These are phyloP conservation scores for Vigna nakashimae DNA, from an alignment of 306 rosid species.

Conservation along the genomic window DNA sequence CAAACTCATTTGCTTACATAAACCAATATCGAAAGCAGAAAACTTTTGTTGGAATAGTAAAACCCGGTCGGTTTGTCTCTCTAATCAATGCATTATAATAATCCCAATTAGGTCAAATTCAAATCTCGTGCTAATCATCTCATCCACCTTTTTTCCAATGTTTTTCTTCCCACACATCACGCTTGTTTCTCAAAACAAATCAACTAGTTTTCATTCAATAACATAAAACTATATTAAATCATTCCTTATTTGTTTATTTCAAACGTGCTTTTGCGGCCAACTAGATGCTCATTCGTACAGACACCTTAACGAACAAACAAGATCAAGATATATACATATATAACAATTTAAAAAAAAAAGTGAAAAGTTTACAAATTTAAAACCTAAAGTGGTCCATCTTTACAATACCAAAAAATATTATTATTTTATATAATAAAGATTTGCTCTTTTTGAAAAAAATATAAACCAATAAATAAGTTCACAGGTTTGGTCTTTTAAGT, in stretches of 20 bases:
- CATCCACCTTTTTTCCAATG: constrained; percentile 16
- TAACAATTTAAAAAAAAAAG: neutral
- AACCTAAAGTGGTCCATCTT: neutral
- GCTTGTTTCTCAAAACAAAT: constrained; percentile 19
- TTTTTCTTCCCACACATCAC: constrained; percentile 34
- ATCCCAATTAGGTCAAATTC: constrained; percentile 56
- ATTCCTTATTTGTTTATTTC: neutral
- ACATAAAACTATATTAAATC: neutral
- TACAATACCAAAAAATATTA: neutral
- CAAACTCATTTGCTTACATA: constrained; percentile 32
- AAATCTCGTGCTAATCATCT: constrained; percentile 52
- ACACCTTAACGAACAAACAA: neutral
- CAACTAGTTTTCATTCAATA: too few species aligned
- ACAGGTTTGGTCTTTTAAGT: too few species aligned
- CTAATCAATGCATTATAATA: constrained; percentile 42
- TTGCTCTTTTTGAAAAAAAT: neutral
- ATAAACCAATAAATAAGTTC: neutral
- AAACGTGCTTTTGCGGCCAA: neutral
- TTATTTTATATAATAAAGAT: neutral
- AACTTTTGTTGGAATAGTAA: constrained; percentile 60
- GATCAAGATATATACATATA: neutral
- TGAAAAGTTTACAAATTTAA: neutral
- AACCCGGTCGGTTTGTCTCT: constrained; percentile 68
- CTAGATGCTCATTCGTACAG: neutral
- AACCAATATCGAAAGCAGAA: constrained; percentile 38